Evolutionary conservation across 73 alveolate genomes (phyloP).

Genomic region (Paramecium octaurelia): DNA sequence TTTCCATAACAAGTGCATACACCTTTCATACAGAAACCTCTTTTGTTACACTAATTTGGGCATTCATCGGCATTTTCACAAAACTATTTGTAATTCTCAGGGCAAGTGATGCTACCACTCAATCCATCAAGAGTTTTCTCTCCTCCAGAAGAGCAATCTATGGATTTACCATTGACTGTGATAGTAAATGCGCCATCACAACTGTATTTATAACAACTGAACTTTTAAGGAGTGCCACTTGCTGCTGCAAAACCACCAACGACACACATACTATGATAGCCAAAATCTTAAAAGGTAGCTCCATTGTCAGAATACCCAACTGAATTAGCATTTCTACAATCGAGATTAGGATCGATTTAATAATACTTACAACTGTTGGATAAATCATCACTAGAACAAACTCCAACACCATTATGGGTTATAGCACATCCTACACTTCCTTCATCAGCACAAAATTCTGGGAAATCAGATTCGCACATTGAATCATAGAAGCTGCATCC

Average conservation of each 20-base stretch:
- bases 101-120: not conserved
- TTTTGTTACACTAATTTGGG: not conserved
- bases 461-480: not conserved
- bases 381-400: not conserved
- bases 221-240: not conserved
- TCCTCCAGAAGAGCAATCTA: not conserved
- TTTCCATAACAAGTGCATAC: not conserved
- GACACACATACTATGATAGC: constrained; percentile 4
- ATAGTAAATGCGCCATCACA: not conserved
- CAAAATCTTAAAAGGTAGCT: not conserved
- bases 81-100: not conserved
- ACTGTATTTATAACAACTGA: not conserved
- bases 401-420: not conserved
- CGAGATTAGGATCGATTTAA: not conserved
- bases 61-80: not conserved
- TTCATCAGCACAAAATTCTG: not conserved
- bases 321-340: not conserved
- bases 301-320: not conserved
- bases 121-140: not conserved
- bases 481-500: not conserved
- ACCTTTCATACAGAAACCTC: not conserved
- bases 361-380: not conserved
- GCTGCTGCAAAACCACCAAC: not conserved
- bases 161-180: not conserved
- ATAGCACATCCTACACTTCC: not conserved